phyloP scores from a whole-genome alignment of 1,284 basidiomycete species.

The Coriolopsis trogii region DNA sequence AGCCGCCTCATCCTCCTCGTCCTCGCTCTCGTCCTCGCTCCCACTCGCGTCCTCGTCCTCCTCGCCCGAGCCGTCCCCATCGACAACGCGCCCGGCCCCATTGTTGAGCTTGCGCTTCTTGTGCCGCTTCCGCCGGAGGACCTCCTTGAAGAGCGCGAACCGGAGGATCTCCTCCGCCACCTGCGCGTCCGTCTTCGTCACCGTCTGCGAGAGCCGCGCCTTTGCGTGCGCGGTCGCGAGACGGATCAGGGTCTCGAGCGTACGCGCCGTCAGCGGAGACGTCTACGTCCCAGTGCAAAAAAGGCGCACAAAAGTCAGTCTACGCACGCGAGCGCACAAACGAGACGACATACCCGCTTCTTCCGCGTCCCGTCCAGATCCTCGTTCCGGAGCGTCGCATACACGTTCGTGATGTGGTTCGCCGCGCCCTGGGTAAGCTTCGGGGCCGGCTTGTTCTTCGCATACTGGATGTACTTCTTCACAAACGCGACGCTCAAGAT shows the following conservation, averaged over 20 bases:
- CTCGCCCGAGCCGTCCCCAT: slow-evolving; percentile 43
- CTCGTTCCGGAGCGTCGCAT: slow-evolving; percentile 91
- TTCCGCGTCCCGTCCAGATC: slow-evolving; percentile 82
- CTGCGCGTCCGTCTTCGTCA: slow-evolving; percentile 86
- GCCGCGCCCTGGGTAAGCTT: slow-evolving; percentile 91
- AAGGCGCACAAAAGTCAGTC: slow-evolving; percentile 1
- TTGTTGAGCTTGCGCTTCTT: slow-evolving; percentile 84
- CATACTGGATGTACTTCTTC: slow-evolving; percentile 99
- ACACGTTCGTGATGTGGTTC: slow-evolving; percentile 93
- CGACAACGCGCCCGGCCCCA: slow-evolving; percentile 44
- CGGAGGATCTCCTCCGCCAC: slow-evolving; percentile 95
- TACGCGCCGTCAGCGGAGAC: slow-evolving; percentile 96
- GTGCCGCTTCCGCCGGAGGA: slow-evolving; percentile 77
- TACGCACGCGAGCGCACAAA: not conserved
- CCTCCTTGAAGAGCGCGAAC: slow-evolving; percentile 98
- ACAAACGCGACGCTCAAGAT: slow-evolving; percentile 93
- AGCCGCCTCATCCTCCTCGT: slow-evolving; percentile 54
- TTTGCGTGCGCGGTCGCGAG: slow-evolving; percentile 98
- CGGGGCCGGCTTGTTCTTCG: slow-evolving; percentile 88
- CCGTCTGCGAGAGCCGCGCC: slow-evolving; percentile 84
- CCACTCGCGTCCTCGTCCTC: slow-evolving; percentile 46
- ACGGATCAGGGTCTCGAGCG: slow-evolving; percentile 98
- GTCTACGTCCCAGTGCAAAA: slow-evolving; percentile 80
- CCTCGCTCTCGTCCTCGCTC: slow-evolving; percentile 46
- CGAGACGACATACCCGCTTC: slow-evolving; percentile 68